phyloP scores from a whole-genome alignment of 2,329 filamentous ascomycete species.

The Pestalotiopsis sp. region DNA sequence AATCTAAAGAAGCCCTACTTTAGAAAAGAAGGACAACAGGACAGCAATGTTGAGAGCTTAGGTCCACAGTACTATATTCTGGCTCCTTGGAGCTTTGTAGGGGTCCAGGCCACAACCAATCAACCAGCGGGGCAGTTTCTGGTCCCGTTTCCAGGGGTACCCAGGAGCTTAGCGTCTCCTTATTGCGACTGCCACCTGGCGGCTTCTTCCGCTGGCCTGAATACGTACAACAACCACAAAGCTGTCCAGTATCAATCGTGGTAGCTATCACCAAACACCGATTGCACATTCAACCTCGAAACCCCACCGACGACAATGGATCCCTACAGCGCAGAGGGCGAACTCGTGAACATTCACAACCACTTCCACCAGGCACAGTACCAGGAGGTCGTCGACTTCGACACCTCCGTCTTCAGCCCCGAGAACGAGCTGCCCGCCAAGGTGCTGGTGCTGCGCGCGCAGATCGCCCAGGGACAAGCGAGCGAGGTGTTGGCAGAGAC shows the following conservation, averaged over 20 bases:
- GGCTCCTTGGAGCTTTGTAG: not conserved
- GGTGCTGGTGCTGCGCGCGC: conserved; percentile 78
- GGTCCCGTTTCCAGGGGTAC: not conserved
- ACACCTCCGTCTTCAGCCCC: conserved; percentile 75
- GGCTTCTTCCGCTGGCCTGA: conserved; percentile 15
- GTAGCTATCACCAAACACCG: conserved; percentile 7
- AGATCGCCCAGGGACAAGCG: conserved; percentile 79
- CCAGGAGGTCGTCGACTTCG: conserved; percentile 82
- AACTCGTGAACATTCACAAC: conserved; percentile 72
- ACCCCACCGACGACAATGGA: conserved; percentile 55
- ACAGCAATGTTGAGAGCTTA: too few species aligned
- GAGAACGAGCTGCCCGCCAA: conserved; percentile 78
- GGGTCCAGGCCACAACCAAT: not conserved
- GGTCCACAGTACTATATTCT: too few species aligned
- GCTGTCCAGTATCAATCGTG: not conserved
- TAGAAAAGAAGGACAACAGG: too few species aligned
- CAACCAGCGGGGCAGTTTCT: not conserved
- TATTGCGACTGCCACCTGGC: conserved; percentile 18
- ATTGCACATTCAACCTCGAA: conserved; percentile 1
- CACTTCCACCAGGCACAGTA: conserved; percentile 82
- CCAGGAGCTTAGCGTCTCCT: not conserved
- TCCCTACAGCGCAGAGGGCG: conserved; percentile 70
- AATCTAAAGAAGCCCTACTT: too few species aligned
- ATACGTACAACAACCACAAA: not conserved
- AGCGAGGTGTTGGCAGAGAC: conserved; percentile 72